Percentiles rank a stretch among this genome's conserved stretches.
phyloP scores from a whole-genome alignment of 1,284 basidiomycete species.

The Leccinum angustisporum region DNA sequence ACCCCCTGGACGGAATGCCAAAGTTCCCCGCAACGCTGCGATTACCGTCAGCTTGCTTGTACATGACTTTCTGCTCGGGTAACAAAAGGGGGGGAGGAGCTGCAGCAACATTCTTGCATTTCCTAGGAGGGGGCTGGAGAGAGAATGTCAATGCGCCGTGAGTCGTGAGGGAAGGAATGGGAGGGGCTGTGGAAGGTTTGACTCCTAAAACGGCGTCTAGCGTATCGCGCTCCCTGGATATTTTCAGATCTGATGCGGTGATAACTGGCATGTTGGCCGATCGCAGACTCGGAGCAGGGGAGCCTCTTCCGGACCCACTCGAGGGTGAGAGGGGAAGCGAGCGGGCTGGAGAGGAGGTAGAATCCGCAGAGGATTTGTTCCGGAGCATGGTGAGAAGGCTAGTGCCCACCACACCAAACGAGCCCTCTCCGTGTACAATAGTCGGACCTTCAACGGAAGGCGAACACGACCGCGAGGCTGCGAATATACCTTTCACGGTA shows the following conservation, averaged over 20 bases:
- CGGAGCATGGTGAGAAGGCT: slow-evolving; percentile 55
- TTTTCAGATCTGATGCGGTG: slow-evolving; percentile 49
- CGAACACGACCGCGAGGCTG: slow-evolving; percentile 56
- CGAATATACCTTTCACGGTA: slow-evolving; percentile 57
- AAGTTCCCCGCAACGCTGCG: slow-evolving; percentile 34
- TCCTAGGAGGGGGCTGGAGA: slow-evolving; percentile 65
- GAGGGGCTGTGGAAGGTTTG: slow-evolving; percentile 18
- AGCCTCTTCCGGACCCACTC: slow-evolving; percentile 18
- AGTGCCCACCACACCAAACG: slow-evolving; percentile 53
- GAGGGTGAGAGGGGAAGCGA: slow-evolving; percentile 24
- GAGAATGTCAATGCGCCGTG: slow-evolving; percentile 37
- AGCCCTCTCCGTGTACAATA: slow-evolving; percentile 39
- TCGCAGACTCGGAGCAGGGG: slow-evolving; percentile 34
- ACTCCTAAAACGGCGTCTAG: slow-evolving; percentile 18
- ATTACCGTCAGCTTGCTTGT: slow-evolving; percentile 34
- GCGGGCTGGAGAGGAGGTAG: slow-evolving; percentile 25
- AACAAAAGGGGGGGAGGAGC: background rate
- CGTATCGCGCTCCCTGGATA: slow-evolving; percentile 46
- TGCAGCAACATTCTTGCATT: slow-evolving; percentile 36
- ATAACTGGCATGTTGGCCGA: slow-evolving; percentile 26
- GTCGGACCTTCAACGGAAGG: slow-evolving; percentile 46
- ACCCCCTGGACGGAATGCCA: slow-evolving; percentile 20
- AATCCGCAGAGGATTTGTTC: slow-evolving; percentile 37
- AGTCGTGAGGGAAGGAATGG: slow-evolving; percentile 15
- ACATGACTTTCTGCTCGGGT: slow-evolving; percentile 22